These are phyloP conservation scores for Basipetospora chlamydospora DNA, from an alignment of 2,329 filamentous ascomycete species.

Conservation along the genomic window DNA sequence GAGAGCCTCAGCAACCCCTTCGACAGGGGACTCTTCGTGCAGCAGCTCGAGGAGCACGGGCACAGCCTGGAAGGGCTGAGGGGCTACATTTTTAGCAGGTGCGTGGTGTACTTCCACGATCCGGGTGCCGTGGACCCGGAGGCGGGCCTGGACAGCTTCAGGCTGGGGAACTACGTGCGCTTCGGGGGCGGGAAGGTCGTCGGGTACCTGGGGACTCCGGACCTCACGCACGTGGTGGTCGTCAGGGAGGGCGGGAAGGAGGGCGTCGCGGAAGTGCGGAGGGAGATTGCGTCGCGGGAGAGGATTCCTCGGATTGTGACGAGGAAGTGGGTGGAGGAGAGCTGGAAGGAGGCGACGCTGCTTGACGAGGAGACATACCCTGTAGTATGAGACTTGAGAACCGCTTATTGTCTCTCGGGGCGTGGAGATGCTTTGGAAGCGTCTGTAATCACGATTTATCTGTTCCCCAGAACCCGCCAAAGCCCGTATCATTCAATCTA, in stretches of 20 bases:
- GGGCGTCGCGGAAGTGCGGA: constrained; percentile 25
- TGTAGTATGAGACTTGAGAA: constrained; percentile 12
- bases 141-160: constrained; percentile 20
- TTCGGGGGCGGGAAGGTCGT: constrained; percentile 55
- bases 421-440: too few species aligned
- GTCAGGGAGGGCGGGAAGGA: constrained; percentile 22
- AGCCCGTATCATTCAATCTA: too few species aligned
- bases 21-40: constrained; percentile 30
- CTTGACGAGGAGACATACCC: constrained; percentile 61
- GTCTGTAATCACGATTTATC: too few species aligned
- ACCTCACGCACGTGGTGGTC: constrained; percentile 60
- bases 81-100: constrained; percentile 37
- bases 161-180: constrained; percentile 39
- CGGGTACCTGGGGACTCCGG: constrained; percentile 31
- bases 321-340: constrained; percentile 59
- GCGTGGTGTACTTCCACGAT: constrained; percentile 25
- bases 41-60: constrained; percentile 40
- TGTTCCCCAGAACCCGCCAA: too few species aligned
- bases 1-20: constrained; percentile 22
- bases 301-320: constrained; percentile 55
- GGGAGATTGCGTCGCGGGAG: constrained; percentile 26
- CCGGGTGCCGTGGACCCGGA: constrained; percentile 15
- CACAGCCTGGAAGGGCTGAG: constrained; percentile 35
- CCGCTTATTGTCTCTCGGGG: too few species aligned
- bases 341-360: constrained; percentile 64